A percentile compares a stretch with the other conserved stretches of the same genome.
Conservation (phyloP, 768 basidiomycete genomes). For the Hebeloma cylindrosporum region DNA sequence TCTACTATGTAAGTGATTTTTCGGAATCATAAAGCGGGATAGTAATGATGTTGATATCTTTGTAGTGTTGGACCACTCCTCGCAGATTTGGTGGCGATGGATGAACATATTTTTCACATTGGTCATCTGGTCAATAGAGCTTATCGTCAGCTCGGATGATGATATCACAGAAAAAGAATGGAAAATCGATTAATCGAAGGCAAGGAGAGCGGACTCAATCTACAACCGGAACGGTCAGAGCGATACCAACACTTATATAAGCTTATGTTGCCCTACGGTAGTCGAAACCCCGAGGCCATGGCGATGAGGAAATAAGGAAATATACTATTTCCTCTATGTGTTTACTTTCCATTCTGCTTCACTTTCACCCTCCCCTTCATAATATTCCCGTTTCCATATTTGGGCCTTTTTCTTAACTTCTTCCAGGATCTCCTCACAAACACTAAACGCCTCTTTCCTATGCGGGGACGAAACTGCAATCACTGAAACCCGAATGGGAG, state of each 20-base stretch:
- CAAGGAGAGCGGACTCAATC: neutral
- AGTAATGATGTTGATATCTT: slow-evolving; percentile 4
- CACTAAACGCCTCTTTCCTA: slow-evolving; percentile 75
- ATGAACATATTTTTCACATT: slow-evolving; percentile 87
- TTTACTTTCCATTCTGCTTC: slow-evolving; percentile 75
- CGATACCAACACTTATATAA: slow-evolving; percentile 7
- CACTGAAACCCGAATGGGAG: slow-evolving; percentile 35
- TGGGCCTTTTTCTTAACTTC: slow-evolving; percentile 80
- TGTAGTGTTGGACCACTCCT: slow-evolving; percentile 80
- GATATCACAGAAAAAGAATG: slow-evolving; percentile 65
- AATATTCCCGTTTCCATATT: slow-evolving; percentile 92
- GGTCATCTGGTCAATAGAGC: slow-evolving; percentile 79
- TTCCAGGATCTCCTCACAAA: slow-evolving; percentile 84
- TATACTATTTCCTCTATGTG: slow-evolving; percentile 24
- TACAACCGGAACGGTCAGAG: neutral
- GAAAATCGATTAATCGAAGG: slow-evolving; percentile 76
- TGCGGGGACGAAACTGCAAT: slow-evolving; percentile 85
- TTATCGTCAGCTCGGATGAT: slow-evolving; percentile 76
- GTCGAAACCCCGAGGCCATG: too few relatives aligned
- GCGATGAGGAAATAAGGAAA: too few relatives aligned
- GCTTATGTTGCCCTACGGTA: neutral
- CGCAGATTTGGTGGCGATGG: slow-evolving; percentile 95
- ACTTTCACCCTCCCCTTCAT: slow-evolving; percentile 64
- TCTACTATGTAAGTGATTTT: slow-evolving; percentile 62
- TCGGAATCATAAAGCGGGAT: neutral